Evolutionary conservation across 345 rosid species (phyloP).

Genomic region (Jatropha curcas): DNA sequence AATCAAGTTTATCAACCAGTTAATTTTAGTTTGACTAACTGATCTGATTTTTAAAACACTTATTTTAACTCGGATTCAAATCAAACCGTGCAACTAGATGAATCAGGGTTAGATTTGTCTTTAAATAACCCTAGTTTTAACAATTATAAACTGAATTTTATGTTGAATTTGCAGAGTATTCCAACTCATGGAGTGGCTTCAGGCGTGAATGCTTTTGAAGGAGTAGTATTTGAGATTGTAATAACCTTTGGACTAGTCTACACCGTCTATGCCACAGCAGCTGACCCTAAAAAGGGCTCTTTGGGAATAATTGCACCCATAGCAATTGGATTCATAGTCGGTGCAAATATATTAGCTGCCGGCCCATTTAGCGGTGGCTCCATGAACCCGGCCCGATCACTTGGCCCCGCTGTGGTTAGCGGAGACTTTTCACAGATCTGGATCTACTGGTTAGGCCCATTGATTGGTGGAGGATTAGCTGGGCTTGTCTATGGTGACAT

Average conservation of each 20-base stretch:
- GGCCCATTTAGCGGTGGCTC: conserved; percentile 95
- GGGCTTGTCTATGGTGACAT: conserved; percentile 76
- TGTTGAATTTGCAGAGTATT: conserved; percentile 46
- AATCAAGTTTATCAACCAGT: too few species aligned
- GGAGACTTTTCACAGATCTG: conserved; percentile 66
- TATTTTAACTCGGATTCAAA: too few species aligned
- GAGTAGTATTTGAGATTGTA: conserved; percentile 71
- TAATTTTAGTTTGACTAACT: too few species aligned
- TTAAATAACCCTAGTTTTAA: too few species aligned
- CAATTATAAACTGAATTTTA: too few species aligned
- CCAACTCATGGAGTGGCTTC: conserved; percentile 78
- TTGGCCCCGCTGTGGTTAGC: conserved; percentile 84
- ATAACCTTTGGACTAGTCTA: conserved; percentile 77
- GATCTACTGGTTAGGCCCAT: conserved; percentile 88
- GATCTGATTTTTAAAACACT: too few species aligned
- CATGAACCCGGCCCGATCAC: conserved; percentile 91
- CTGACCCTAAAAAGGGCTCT: conserved; percentile 80
- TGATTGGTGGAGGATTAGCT: conserved; percentile 78
- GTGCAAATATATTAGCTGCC: conserved; percentile 89
- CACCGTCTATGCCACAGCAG: conserved; percentile 87
- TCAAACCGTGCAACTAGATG: too few species aligned
- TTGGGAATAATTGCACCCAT: conserved; percentile 77
- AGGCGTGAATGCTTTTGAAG: conserved; percentile 57
- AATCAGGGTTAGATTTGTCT: too few species aligned
- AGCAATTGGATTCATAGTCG: conserved; percentile 86